phyloP scores from a whole-genome alignment of 2,329 filamentous ascomycete species.

The Cadophora luteo-olivacea region DNA sequence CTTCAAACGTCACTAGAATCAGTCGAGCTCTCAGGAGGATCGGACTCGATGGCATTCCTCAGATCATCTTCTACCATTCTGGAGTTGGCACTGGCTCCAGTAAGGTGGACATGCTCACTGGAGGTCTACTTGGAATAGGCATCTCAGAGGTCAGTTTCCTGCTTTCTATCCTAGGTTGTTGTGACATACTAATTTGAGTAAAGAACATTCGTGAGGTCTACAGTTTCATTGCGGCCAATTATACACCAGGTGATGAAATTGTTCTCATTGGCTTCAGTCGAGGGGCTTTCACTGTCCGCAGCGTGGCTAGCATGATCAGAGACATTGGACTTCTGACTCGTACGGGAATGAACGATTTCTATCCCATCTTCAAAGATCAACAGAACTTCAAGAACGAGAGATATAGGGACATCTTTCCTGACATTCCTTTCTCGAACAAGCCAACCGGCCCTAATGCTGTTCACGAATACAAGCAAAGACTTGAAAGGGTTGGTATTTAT shows the following conservation, averaged over 20 bases:
- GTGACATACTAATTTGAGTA: conserved; percentile 40
- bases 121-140: conserved; percentile 61
- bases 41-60: conserved; percentile 56
- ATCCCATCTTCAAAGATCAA: conserved; percentile 49
- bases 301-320: conserved; percentile 45
- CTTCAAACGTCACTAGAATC: conserved; percentile 66
- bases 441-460: conserved; percentile 34
- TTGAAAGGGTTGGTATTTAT: conserved; percentile 44
- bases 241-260: conserved; percentile 51
- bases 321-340: conserved; percentile 49
- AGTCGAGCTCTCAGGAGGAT: conserved; percentile 60
- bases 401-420: conserved; percentile 46
- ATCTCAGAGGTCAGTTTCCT: conserved; percentile 46
- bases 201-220: conserved; percentile 58
- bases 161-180: background rate
- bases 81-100: conserved; percentile 63
- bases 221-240: conserved; percentile 50
- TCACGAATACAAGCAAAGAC: conserved; percentile 46
- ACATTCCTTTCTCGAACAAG: conserved; percentile 41
- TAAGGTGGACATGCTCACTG: conserved; percentile 56
- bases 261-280: conserved; percentile 50
- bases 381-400: conserved; percentile 43
- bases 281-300: conserved; percentile 51
- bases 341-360: conserved; percentile 51
- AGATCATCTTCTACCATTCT: conserved; percentile 67